Evolutionary conservation across 2,329 filamentous ascomycete species (phyloP), one percentile per base, ranked within the genome.

Genomic region (Fusarium citri): DNA sequence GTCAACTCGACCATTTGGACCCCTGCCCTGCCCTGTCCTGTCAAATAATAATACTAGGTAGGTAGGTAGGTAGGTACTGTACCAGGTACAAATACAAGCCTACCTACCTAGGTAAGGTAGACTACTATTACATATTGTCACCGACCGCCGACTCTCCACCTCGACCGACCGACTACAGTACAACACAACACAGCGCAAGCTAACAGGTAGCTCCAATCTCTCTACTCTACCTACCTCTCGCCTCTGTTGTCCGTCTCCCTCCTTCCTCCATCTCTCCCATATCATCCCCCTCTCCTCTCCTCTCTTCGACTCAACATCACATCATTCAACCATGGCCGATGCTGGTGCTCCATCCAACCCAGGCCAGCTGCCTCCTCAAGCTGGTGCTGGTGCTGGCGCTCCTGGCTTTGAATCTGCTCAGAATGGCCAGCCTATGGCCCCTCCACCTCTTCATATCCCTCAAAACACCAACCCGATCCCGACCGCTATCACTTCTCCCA

Each of bases 391-490:
- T 75, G 85, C 89, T 73, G 91, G 89, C 77, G 90, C 91, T 72
- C 90, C 92, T 74, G 93, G 92, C 78, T 94, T 92, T 81, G 92
- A 94, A 78, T 88, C 87, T 76, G 85, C 86, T 72, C 92, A 93
- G 82, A 89, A 89, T 78, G 87, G 87, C 73, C 91, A 93, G 82
- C 83, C 85, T 80, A 94, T 98, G 92, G 92, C 93, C 63, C 94
- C 95, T 60, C 94, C 94, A 67, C 92, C 94, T 73, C 90, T 97
- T 66, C 92, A 97, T 80, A 98, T 98, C 77, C 94, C 95, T 28
- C 94, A 96, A 82, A 98, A 98, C 85, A 98, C 89, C 78, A 98
- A 98, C 78, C 93, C 94, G 48, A 96, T 98, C 77, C 94, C 94
- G 50, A 97, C 94, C 30, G 93, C 94, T 69, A 94, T 98, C 77